phyloP scores from a whole-genome alignment of 306 rosid genomes.

The Clitoria ternatea region DNA sequence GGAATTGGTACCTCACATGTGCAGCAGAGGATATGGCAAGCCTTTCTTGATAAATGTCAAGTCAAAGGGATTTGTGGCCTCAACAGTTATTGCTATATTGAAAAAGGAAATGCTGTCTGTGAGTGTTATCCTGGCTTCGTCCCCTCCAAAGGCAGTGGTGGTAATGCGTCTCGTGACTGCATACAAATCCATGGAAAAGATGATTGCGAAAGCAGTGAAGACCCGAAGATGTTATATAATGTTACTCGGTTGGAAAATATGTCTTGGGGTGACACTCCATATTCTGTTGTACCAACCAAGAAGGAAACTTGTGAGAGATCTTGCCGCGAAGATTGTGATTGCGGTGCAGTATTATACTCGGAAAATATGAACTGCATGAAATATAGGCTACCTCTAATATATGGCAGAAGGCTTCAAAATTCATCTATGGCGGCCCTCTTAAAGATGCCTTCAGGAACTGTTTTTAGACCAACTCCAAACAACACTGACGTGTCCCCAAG shows the following conservation, averaged over 20 bases:
- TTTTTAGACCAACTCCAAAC: neutral
- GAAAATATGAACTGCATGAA: neutral
- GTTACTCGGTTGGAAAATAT: neutral
- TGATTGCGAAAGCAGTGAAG: slow-evolving; percentile 12
- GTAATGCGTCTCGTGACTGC: slow-evolving; percentile 3
- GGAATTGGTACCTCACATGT: neutral
- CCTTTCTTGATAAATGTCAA: slow-evolving; percentile 7
- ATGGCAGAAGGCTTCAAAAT: neutral
- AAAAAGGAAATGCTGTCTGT: neutral
- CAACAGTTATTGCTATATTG: slow-evolving; percentile 30
- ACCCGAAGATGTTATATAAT: slow-evolving; percentile 4
- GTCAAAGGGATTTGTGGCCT: slow-evolving; percentile 35
- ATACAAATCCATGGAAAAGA: neutral
- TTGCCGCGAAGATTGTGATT: slow-evolving; percentile 30
- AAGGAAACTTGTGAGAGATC: slow-evolving; percentile 22
- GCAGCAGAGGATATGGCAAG: neutral
- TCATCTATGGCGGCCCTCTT: neutral
- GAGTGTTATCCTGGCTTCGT: slow-evolving; percentile 34
- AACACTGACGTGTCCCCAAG: too few relatives aligned
- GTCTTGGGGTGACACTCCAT: slow-evolving; percentile 5
- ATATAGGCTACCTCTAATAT: slow-evolving; percentile 27
- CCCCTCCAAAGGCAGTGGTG: neutral
- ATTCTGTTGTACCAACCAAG: neutral
- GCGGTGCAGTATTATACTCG: slow-evolving; percentile 11
- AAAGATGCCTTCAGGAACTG: neutral